Percentiles rank a stretch among this genome's conserved stretches.
These are phyloP conservation scores for Beauveria asiatica DNA, from an alignment of 2,329 filamentous ascomycete genomes.

Conservation along the genomic window DNA sequence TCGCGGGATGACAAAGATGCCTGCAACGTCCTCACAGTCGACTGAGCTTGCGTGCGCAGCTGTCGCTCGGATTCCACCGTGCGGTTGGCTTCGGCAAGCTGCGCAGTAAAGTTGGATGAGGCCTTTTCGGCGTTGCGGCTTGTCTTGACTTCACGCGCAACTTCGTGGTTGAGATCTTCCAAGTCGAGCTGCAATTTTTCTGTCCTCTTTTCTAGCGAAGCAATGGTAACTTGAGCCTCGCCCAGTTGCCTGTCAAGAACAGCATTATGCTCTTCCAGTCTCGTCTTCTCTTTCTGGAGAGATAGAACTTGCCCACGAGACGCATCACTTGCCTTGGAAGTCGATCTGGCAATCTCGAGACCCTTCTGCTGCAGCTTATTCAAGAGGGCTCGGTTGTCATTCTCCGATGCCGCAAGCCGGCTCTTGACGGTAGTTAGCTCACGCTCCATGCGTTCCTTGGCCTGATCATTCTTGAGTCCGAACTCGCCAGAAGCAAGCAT, in stretches of 20 bases:
- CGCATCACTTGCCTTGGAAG: slow-evolving; percentile 75
- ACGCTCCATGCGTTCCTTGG: slow-evolving; percentile 85
- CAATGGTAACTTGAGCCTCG: slow-evolving; percentile 74
- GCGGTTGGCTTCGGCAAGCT: slow-evolving; percentile 81
- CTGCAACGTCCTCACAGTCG: slow-evolving; percentile 76
- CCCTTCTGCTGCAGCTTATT: slow-evolving; percentile 98
- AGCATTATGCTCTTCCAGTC: slow-evolving; percentile 72
- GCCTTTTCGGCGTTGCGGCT: slow-evolving; percentile 86
- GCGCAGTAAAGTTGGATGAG: slow-evolving; percentile 68
- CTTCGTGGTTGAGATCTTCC: slow-evolving; percentile 88
- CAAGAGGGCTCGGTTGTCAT: slow-evolving; percentile 88
- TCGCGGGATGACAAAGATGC: slow-evolving; percentile 69
- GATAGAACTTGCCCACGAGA: slow-evolving; percentile 68
- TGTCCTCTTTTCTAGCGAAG: slow-evolving; percentile 83
- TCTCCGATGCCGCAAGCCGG: slow-evolving; percentile 82
- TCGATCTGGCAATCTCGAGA: slow-evolving; percentile 86
- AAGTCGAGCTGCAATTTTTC: slow-evolving; percentile 83
- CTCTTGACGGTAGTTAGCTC: slow-evolving; percentile 89
- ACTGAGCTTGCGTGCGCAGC: slow-evolving; percentile 73
- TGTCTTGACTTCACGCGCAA: slow-evolving; percentile 80
- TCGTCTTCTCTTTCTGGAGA: slow-evolving; percentile 74
- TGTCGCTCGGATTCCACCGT: slow-evolving; percentile 87
- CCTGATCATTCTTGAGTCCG: slow-evolving; percentile 81
- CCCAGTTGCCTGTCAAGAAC: slow-evolving; percentile 77
- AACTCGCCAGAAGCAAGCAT: slow-evolving; percentile 87